Percentiles rank a stretch among this genome's conserved stretches.
These are phyloP conservation scores for Alternaria tenuissima DNA, from an alignment of 2,329 filamentous ascomycete genomes.

Conservation along the genomic window DNA sequence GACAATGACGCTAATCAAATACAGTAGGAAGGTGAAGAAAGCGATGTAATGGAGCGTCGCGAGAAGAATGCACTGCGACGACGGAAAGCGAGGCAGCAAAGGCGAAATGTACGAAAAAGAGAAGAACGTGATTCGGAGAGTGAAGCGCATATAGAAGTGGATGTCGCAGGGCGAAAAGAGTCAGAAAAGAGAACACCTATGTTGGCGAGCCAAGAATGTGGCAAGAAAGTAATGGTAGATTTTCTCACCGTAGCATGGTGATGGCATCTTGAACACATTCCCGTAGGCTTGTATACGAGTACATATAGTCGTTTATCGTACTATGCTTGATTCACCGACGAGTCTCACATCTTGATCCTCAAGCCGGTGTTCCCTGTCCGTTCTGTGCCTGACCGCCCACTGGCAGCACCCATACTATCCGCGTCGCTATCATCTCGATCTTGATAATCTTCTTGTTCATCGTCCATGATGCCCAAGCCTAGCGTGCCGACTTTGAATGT, in stretches of 20 bases:
- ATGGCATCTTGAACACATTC: neutral
- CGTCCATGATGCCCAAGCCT: conserved; percentile 40
- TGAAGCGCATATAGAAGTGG: neutral
- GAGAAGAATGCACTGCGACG: conserved; percentile 4
- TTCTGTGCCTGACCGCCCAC: conserved; percentile 39
- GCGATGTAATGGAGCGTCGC: conserved; percentile 6
- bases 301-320: neutral
- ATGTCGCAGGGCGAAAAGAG: neutral
- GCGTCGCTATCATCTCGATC: conserved; percentile 32
- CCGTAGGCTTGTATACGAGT: neutral
- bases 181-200: neutral
- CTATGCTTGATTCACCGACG: neutral
- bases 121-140: neutral
- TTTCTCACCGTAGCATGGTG: conserved; percentile 2
- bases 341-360: conserved; percentile 40
- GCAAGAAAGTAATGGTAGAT: neutral
- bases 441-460: conserved; percentile 17
- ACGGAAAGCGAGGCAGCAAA: neutral
- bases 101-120: neutral
- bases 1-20: neutral
- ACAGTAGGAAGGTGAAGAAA: conserved; percentile 9
- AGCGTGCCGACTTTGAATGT: conserved; percentile 65
- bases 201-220: neutral
- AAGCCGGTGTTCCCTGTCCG: conserved; percentile 39
- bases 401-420: conserved; percentile 34